phyloP scores from a whole-genome alignment of 148 eudicot genomes.

The Rhododendron molle region DNA sequence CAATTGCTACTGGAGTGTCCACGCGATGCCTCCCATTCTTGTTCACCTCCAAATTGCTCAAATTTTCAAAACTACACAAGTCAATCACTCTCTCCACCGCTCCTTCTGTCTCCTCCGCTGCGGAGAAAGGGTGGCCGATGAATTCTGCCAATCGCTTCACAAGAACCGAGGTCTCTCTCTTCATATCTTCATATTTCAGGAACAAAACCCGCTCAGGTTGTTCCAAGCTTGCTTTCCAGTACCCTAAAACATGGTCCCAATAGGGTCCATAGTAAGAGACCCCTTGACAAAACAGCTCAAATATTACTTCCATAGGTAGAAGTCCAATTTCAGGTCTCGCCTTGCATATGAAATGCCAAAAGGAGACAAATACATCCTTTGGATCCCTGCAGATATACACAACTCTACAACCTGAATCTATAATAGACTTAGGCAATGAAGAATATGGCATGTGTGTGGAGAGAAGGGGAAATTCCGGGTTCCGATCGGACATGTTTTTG shows the following conservation, averaged over 20 bases:
- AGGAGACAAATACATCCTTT: slow-evolving; percentile 15
- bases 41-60: slow-evolving; percentile 8
- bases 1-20: neutral
- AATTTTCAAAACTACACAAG: neutral
- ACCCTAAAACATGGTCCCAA: slow-evolving; percentile 9
- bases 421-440: neutral
- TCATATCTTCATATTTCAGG: slow-evolving; percentile 5
- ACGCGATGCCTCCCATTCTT: neutral
- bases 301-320: neutral
- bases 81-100: neutral
- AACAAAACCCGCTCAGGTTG: neutral
- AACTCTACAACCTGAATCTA: slow-evolving; percentile 9
- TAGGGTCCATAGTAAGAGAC: neutral
- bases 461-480: neutral
- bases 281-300: neutral
- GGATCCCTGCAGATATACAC: slow-evolving; percentile 18
- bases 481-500: neutral
- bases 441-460: slow-evolving; percentile 6
- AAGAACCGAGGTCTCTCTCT: neutral
- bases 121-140: neutral
- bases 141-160: neutral
- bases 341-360: slow-evolving; percentile 10
- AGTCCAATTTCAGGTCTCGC: neutral
- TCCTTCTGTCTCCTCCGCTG: neutral
- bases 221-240: slow-evolving; percentile 6